A percentile compares a stretch with the other conserved stretches of the same genome.
Evolutionary conservation across 768 basidiomycete genomes (phyloP).

Genomic region (Xerocomus potaroensis): DNA sequence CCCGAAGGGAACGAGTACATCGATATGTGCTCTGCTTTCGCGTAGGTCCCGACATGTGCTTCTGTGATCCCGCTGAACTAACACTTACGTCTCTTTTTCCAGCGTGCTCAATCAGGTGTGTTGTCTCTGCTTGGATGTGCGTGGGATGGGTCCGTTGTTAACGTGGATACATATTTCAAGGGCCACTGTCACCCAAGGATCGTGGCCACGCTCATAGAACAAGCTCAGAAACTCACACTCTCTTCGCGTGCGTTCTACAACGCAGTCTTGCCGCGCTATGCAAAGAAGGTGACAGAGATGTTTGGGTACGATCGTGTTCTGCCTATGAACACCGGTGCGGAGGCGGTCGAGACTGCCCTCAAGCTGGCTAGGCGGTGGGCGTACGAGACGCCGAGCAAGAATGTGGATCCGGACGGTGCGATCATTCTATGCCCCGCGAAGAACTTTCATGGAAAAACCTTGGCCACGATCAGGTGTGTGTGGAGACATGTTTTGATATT

Average conservation of each 20-base stretch:
- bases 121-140: neutral
- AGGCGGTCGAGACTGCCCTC: constrained; percentile 95
- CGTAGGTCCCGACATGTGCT: constrained; percentile 48
- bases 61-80: neutral
- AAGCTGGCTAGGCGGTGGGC: constrained; percentile 99
- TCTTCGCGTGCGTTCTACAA: constrained; percentile 97
- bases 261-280: constrained; percentile 85
- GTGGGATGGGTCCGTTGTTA: constrained; percentile 10
- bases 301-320: constrained; percentile 95
- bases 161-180: constrained; percentile 29
- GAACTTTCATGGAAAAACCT: constrained; percentile 94
- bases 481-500: no score
- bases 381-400: constrained; percentile 80
- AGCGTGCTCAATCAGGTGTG: constrained; percentile 86
- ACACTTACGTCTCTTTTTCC: constrained; percentile 7
- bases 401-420: constrained; percentile 53
- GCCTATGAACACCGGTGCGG: constrained; percentile 98
- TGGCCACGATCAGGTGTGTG: constrained; percentile 78
- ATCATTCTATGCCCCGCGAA: constrained; percentile 80
- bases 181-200: constrained; percentile 95
- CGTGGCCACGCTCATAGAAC: constrained; percentile 72
- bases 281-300: constrained; percentile 74
- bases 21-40: constrained; percentile 97
- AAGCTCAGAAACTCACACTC: constrained; percentile 87
- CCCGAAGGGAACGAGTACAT: constrained; percentile 94